Base-by-base conservation (phyloP, 2,329 filamentous ascomycete genomes). In the Boeremia exigua region DNA sequence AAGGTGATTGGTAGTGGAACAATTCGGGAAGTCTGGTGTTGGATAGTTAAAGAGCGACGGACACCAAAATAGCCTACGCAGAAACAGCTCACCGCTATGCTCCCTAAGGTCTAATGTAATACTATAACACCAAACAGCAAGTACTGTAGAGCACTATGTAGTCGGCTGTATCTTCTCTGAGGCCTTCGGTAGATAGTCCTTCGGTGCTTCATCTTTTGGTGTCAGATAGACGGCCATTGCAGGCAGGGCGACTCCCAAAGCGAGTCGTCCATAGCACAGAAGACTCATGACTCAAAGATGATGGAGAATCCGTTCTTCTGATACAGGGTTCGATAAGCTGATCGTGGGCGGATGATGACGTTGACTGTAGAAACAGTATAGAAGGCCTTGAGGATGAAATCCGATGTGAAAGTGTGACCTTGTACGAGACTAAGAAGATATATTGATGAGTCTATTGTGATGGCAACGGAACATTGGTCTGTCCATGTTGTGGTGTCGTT, bases 191-290 rank as follows among this genome's bases (percentile, higher is more conserved):
- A 15, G 30, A 5, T 11, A 6, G 0, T 43, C 30, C 6, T 28
- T 47, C 11, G 19, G 10, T 0, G 27, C 25, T 12, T 50, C 12
- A 37, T 51, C 47, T 28, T 43, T 56, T 3, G 47, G 53, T 9
- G 53, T 56, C 47, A 56, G 6, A 37, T 56, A 56, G 4, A 56
- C 19, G 7, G 47, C 53, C n/a, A 51, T 47, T 11, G 47, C 17
- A 2, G 47, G 53, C 12, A 56, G 17, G 12, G 43, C 47, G 2
- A 56, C 53, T 11, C 53, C 47, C 11, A 56, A 6, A 7, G 47
- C 53, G n/a, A 56, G 53, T 32, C 53, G 47, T 37, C 47, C 47
- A n/a, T 51, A 51, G 32, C 47, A 56, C 4, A 56, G 14, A 17
- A 44, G 43, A 46, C 47, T 36, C 53, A 56, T 56, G 36, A 1